Evolutionary conservation across 495 filamentous ascomycete species (phyloP), one percentile per base, ranked within the genome.

Genomic region (Penicillium pancosmium): DNA sequence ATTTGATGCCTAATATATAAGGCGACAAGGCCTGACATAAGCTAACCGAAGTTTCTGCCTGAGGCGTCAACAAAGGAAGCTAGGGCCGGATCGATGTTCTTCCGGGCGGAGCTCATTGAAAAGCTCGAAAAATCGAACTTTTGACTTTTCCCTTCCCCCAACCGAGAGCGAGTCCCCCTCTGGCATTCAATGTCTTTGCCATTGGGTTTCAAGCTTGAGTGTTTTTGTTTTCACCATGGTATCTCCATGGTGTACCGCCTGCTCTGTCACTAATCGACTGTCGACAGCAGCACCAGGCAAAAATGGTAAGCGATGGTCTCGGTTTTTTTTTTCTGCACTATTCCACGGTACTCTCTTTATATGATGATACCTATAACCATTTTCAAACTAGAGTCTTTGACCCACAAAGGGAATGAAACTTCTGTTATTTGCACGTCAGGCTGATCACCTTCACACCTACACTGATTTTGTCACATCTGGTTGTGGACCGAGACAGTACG

Each of bases 371-470:
- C 79, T 82, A 86, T 84, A 92, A 89, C 93, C 75, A 56, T 63
- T 74, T 31, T 88, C 91, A 93, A 98, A 98, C 93, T 98, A 98
- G 93, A 98, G 93, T 98, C 93, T 98, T 97, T 98, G 93, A 98
- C 90, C 91, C 60, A 50, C 35, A 82, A 72, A 68, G 80, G 80
- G 89, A 88, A 85, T 91, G 96, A 94, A 93, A 97, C 93, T 88
- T 89, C 75, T 69, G 79, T 86, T 88, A 70, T 91, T 91, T 88
- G 87, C 88, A 98, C 93, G 93, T 98, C 93, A 98, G 93, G 92
- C 93, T 98, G 93, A 98, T 83, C 69, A 63, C 41, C 57, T 31
- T 65, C 60, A 59, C 63, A 54, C 52, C 50, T 55, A 38, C 48
- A 50, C 57, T 52, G 54, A 58, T 52, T 47, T 36, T 55, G 19